Conservation (phyloP, 257 asterid genomes). For the Linaria vulgaris region DNA sequence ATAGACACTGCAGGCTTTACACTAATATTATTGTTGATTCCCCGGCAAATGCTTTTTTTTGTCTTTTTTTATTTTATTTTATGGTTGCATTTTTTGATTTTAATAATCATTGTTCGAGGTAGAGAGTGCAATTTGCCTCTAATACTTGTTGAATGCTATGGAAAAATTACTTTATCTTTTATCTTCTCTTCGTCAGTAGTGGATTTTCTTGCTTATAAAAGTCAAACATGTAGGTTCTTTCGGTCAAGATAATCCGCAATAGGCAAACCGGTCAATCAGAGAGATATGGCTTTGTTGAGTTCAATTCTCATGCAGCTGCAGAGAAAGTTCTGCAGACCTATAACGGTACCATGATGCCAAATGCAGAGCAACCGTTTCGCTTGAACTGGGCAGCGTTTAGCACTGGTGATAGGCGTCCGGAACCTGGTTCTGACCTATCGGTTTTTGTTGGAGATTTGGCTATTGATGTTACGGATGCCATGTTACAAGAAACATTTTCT, state of each 20-base stretch:
- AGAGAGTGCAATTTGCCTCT: background rate
- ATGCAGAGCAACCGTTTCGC: slow-evolving; percentile 74
- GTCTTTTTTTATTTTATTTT: background rate
- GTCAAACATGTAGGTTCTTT: slow-evolving; percentile 47
- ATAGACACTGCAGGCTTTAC: background rate
- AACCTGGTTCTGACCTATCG: slow-evolving; percentile 67
- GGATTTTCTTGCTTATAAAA: slow-evolving; percentile 10
- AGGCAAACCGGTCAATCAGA: slow-evolving; percentile 88
- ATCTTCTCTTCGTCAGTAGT: slow-evolving; percentile 6
- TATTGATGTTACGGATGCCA: slow-evolving; percentile 71
- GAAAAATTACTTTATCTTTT: slow-evolving; percentile 2
- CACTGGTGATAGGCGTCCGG: slow-evolving; percentile 72
- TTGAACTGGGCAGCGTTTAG: slow-evolving; percentile 89
- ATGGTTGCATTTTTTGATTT: background rate
- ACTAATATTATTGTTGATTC: background rate
- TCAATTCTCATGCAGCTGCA: slow-evolving; percentile 64
- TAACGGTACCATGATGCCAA: slow-evolving; percentile 71
- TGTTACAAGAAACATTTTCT: slow-evolving; percentile 73
- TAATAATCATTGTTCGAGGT: background rate
- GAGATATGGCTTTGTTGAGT: slow-evolving; percentile 82
- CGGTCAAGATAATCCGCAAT: slow-evolving; percentile 79
- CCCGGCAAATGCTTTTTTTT: background rate
- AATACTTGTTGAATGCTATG: background rate
- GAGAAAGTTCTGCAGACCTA: slow-evolving; percentile 68
- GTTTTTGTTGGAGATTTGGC: slow-evolving; percentile 91